Conservation (phyloP, 208 protist species). For the Crithidia mellificae region DNA sequence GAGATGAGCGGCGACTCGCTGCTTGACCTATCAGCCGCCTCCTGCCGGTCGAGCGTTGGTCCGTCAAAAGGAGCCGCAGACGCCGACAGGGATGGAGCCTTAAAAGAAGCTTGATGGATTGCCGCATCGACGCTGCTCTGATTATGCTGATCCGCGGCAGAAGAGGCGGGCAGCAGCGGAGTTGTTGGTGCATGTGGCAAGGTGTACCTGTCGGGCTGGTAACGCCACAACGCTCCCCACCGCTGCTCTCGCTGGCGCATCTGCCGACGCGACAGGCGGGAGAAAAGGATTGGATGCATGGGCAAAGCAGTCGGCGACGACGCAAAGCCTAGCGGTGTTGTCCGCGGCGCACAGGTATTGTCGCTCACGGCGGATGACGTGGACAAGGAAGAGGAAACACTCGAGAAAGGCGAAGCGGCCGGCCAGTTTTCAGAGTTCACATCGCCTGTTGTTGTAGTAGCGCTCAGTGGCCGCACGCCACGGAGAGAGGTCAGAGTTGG, state of each 20-base stretch:
- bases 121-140: too few relatives aligned
- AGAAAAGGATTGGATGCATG: background rate
- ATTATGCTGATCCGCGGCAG: too few relatives aligned
- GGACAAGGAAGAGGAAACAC: background rate
- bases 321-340: too few relatives aligned
- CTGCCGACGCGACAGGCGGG: slow-evolving; percentile 34
- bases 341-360: background rate
- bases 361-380: background rate
- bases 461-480: slow-evolving; percentile 1
- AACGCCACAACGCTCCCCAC: slow-evolving; percentile 57
- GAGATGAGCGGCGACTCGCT: too few relatives aligned
- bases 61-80: too few relatives aligned
- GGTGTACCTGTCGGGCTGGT: slow-evolving; percentile 9
- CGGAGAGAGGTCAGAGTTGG: background rate
- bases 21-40: too few relatives aligned
- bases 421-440: background rate
- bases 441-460: background rate
- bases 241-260: slow-evolving; percentile 47
- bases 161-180: background rate
- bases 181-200: background rate
- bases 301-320: slow-evolving; percentile 4
- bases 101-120: too few relatives aligned
- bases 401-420: background rate
- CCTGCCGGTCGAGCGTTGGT: too few relatives aligned
- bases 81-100: too few relatives aligned